Evolutionary conservation across 2,329 filamentous ascomycete species (phyloP), one percentile per base, ranked within the genome.

Genomic region (Beauveria brongniartii): DNA sequence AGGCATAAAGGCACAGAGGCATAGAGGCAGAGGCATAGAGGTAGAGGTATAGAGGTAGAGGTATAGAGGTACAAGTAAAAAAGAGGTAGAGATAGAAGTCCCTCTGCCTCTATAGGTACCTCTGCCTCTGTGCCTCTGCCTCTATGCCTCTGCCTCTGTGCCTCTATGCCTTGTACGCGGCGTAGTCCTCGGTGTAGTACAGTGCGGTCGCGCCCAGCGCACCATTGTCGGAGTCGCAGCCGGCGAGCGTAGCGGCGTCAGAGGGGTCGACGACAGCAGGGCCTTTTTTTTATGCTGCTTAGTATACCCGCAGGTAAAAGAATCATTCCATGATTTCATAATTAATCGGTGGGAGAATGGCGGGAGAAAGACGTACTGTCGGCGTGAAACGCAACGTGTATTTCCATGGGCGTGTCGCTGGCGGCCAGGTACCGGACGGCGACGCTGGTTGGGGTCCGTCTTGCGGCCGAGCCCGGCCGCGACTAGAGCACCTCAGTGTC

Each of bases 151-250:
- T 24, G 24, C 24, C 24, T 24, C 24, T 24, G 5, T 4, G 24
- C 24, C 24, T 24, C 24, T 24, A 24, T 24, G 24, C 24, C 24
- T 24, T 24, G 24, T 79, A 83, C 0, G 80, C 78, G 1, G 68
- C 80, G 57, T 82, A 83, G 67, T 82, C 83, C 6, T 71, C 71
- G 16, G 73, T 66, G 50, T 73, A 72, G 65, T 81, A 82, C 16
- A 78, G 72, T 62, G 47, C 79, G 69, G 12, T 37, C 14, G 73
- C 37, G 0, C 80, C 81, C 0, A 81, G 80, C 18, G 72, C 68
- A 3, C 81, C 81, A 64, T 82, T 82, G 65, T 77, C 75, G 37
- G 71, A 75, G 2, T 71, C 80, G 0, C 80, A 80, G 43, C 70
- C 71, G 14, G 79, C 65, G 3, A 78, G 72, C 12, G 72, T 77